phyloP scores from a whole-genome alignment of 176 grass and related monocot species.

The Avena atlantica region DNA sequence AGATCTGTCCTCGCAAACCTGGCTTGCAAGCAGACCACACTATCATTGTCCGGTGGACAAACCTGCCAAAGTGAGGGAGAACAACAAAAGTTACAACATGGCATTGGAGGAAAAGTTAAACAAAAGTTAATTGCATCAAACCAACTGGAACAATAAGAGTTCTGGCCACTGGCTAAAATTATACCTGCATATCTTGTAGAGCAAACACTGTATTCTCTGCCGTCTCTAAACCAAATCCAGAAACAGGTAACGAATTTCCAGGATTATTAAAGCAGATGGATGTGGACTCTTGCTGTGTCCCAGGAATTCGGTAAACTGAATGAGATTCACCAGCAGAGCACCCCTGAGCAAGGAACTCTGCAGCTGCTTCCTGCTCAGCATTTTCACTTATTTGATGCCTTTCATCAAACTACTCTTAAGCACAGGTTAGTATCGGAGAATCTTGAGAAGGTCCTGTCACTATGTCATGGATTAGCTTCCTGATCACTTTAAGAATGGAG shows the following conservation, averaged over 20 bases:
- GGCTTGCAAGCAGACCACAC: slow-evolving; percentile 20
- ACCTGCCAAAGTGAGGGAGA: slow-evolving; percentile 30
- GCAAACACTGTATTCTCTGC: slow-evolving; percentile 15
- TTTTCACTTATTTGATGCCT: slow-evolving; percentile 49
- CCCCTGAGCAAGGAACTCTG: slow-evolving; percentile 49
- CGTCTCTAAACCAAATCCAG: slow-evolving; percentile 44
- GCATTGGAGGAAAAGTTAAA: slow-evolving; percentile 38
- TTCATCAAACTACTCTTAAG: slow-evolving; percentile 47
- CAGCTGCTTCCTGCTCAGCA: slow-evolving; percentile 52
- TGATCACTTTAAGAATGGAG: slow-evolving; percentile 81
- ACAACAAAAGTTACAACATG: slow-evolving; percentile 22
- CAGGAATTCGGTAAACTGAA: slow-evolving; percentile 37
- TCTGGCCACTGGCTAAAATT: slow-evolving; percentile 28
- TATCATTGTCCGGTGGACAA: slow-evolving; percentile 28
- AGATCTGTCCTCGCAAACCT: slow-evolving; percentile 2
- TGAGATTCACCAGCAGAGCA: slow-evolving; percentile 50
- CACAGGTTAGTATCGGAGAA: slow-evolving; percentile 32
- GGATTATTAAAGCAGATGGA: slow-evolving; percentile 52
- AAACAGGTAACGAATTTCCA: slow-evolving; percentile 41
- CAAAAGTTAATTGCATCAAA: neutral
- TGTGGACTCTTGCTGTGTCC: slow-evolving; percentile 31
- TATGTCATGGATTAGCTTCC: slow-evolving; percentile 73
- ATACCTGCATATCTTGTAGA: slow-evolving; percentile 44
- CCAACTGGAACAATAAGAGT: neutral
- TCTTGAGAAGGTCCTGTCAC: slow-evolving; percentile 50